Conservation (phyloP, 441 rosid genomes). For the Brassica balearica region DNA sequence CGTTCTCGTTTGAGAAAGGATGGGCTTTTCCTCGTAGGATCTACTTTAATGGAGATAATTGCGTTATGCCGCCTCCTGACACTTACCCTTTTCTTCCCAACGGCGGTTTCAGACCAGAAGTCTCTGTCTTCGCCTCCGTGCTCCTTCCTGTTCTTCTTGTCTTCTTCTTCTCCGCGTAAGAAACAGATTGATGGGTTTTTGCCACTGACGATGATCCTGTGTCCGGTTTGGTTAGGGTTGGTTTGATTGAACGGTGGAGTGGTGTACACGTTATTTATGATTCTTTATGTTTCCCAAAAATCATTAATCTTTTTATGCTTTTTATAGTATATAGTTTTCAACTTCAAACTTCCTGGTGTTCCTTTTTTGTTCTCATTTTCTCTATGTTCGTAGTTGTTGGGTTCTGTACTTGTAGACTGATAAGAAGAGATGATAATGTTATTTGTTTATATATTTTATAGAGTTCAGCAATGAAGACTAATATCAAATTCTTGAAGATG, state of each 20-base stretch:
- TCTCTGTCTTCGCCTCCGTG: constrained; percentile 3
- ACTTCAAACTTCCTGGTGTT: background rate
- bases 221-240: background rate
- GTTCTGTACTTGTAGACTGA: background rate
- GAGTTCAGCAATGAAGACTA: background rate
- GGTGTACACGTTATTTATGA: background rate
- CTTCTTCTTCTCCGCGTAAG: background rate
- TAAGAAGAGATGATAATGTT: background rate
- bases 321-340: background rate
- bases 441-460: background rate
- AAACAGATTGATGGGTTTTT: background rate
- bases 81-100: constrained; percentile 11
- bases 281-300: background rate
- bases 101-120: background rate
- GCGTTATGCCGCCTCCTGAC: constrained; percentile 12
- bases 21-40: constrained; percentile 16
- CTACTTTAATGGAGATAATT: background rate
- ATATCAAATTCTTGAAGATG: background rate
- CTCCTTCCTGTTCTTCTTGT: constrained; percentile 5
- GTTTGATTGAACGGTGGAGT: background rate
- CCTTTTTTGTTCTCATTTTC: background rate
- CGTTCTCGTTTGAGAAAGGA: constrained; percentile 2
- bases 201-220: background rate
- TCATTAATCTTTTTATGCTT: background rate
- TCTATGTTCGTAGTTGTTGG: background rate